Percentiles rank a stretch among this genome's conserved stretches.
Conservation (phyloP, 257 asterid genomes). For the Echites panduratus region DNA sequence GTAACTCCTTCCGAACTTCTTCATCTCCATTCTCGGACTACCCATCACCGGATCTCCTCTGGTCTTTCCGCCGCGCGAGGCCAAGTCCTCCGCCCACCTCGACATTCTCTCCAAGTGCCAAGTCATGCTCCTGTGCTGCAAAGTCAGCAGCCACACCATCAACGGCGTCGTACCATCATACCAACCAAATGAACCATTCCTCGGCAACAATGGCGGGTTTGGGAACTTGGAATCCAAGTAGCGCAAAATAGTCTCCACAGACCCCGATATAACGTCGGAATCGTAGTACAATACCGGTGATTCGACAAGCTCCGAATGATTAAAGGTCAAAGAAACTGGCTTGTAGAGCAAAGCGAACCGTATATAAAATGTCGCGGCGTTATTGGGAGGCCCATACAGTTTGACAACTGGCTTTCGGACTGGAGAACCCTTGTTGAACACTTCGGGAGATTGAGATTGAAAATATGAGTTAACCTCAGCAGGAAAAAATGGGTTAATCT, state of each 20-base stretch:
- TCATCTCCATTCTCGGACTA: conserved; percentile 84
- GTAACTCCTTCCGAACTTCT: conserved; percentile 71
- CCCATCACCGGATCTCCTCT: conserved; percentile 90
- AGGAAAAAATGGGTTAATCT: conserved; percentile 76
- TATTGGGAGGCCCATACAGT: conserved; percentile 65
- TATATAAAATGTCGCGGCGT: conserved; percentile 64
- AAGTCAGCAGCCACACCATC: conserved; percentile 79
- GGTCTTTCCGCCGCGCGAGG: conserved; percentile 72
- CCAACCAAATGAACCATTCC: conserved; percentile 59
- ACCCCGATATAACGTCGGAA: conserved; percentile 75
- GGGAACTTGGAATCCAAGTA: conserved; percentile 83
- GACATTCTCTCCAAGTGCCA: conserved; percentile 94
- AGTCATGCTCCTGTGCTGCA: conserved; percentile 82
- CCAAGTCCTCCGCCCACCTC: conserved; percentile 90
- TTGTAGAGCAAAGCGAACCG: conserved; percentile 76
- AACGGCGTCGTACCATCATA: conserved; percentile 75
- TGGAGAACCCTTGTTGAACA: conserved; percentile 24
- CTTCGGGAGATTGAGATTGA: conserved; percentile 1
- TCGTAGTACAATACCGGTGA: conserved; percentile 56
- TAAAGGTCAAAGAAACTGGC: conserved; percentile 59
- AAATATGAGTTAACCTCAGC: conserved; percentile 37
- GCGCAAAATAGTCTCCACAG: conserved; percentile 55
- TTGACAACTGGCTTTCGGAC: conserved; percentile 57
- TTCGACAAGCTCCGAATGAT: conserved; percentile 51
- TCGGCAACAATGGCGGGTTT: conserved; percentile 48